A percentile compares a stretch with the other conserved stretches of the same genome.
Evolutionary conservation across 2,329 filamentous ascomycete genomes (phyloP).

Genomic region (Helotiales sp.): DNA sequence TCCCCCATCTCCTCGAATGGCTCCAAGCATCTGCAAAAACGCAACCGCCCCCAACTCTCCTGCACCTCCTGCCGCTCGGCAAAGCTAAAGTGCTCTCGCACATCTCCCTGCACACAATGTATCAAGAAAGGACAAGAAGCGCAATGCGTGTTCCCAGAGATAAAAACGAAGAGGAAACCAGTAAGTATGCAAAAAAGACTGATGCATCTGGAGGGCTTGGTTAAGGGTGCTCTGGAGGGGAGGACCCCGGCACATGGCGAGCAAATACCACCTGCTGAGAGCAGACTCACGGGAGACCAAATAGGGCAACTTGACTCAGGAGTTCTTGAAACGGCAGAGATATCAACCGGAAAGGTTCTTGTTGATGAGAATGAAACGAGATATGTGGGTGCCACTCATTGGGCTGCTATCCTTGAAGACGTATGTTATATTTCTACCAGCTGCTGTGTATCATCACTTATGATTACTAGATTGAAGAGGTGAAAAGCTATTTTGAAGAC

Average conservation of each 20-base stretch:
- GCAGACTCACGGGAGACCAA: background rate
- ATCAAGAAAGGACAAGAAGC: conserved; percentile 48
- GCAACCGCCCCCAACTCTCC: conserved; percentile 21
- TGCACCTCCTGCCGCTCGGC: conserved; percentile 24
- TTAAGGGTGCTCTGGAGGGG: conserved; percentile 52
- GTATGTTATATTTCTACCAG: conserved; percentile 37
- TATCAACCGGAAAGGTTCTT: conserved; percentile 43
- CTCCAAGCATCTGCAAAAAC: conserved; percentile 10
- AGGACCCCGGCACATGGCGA: background rate
- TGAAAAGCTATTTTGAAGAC: conserved; percentile 58
- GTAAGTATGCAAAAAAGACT: conserved; percentile 55
- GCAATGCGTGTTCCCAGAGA: conserved; percentile 50
- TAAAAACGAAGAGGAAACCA: conserved; percentile 41
- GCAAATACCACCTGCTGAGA: background rate
- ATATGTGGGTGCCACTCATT: conserved; percentile 60
- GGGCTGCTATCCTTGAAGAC: conserved; percentile 60
- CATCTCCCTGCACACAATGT: conserved; percentile 53
- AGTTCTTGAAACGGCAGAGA: background rate
- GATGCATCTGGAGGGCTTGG: conserved; percentile 56
- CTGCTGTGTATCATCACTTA: conserved; percentile 11
- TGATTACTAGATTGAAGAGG: conserved; percentile 53
- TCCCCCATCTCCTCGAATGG: background rate
- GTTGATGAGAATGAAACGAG: conserved; percentile 43
- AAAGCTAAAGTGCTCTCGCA: conserved; percentile 52
- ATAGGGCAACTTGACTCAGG: background rate